Evolutionary conservation across 139 green algal species (phyloP).

Genomic region (Chlorella ohadii): DNA sequence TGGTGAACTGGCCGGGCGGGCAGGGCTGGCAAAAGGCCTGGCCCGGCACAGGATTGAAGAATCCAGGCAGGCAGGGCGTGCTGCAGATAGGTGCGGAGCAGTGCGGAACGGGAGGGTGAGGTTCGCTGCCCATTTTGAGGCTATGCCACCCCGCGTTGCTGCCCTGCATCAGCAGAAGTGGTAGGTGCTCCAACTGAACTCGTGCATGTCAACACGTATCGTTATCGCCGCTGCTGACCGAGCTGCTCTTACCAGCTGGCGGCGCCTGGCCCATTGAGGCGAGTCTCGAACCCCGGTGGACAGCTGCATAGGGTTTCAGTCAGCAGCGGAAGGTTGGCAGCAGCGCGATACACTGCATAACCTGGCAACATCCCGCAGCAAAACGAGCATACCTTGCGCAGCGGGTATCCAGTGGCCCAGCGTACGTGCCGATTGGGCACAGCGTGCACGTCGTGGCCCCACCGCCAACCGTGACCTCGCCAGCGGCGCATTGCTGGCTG

Average conservation of each 20-base stretch:
- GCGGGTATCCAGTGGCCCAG: not conserved
- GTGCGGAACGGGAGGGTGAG: too few species aligned
- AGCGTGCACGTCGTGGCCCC: not conserved
- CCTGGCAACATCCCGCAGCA: too few species aligned
- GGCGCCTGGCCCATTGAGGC: not conserved
- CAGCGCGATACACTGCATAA: too few species aligned
- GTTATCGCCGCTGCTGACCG: too few species aligned
- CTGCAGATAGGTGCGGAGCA: too few species aligned
- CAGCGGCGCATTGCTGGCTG: not conserved
- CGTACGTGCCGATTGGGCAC: not conserved
- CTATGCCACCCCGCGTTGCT: too few species aligned
- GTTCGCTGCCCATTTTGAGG: too few species aligned
- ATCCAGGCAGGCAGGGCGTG: not conserved
- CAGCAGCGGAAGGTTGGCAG: too few species aligned
- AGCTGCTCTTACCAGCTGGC: not conserved
- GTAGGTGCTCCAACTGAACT: too few species aligned
- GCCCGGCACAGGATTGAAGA: not conserved
- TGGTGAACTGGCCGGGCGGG: not conserved
- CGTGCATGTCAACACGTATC: too few species aligned
- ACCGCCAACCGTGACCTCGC: not conserved
- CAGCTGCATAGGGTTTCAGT: not conserved
- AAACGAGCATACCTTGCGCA: not conserved
- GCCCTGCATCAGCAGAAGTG: too few species aligned
- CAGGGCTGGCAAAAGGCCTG: not conserved
- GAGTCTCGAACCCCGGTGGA: not conserved